Base-by-base conservation (phyloP, 495 filamentous ascomycete species). In the Aspergillus steynii region DNA sequence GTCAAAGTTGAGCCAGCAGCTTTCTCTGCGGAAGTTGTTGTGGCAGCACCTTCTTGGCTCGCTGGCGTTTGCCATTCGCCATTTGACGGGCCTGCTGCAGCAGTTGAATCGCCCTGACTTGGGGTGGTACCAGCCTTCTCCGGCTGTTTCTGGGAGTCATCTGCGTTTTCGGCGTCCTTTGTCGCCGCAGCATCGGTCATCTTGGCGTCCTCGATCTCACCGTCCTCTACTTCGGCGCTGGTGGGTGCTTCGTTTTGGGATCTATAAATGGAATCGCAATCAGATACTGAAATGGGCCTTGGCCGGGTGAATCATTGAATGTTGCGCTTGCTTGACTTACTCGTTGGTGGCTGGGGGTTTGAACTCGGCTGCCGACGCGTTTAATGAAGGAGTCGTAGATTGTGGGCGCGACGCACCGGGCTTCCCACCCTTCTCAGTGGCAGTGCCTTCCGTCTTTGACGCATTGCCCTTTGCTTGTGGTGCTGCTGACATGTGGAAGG, bases 161-260 rank as follows among this genome's bases (percentile, higher is more conserved):
- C 61, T 12, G 45, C 25, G 34, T 65, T 65, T 6, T 67, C 59
- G 1, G 50, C 10, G 28, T 52, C 63, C 37, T 55, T 71, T 3
- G 59, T 50, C 55, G 25, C 51, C 20, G 74, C 28, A 45, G 61
- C 65, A 68, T 81, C 74, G 10, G 62, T 59, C 73, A 80, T 78
- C 63, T 83, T 88, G 12, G 79, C 80, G 73, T 92, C 88, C 65
- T 90, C 86, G 34, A 92, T 89, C 66, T 93, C 90, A 28, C 89
- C 90, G 74, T 92, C 90, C 69, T 92, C 90, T 53, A 88, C 88
- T 66, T 93, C 90, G 9, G 70, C 59, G 51, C 73, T 77, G 12
- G 75, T 62, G 49, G 59, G 31, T 9, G 65, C 32, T 68, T 74
- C 25, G 68, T 73, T 42, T 74, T 29, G 73, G 15, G 59, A 58